Percentiles rank a stretch among this genome's conserved stretches.
Evolutionary conservation across 768 basidiomycete genomes (phyloP).

Genomic region (Leccinum incarnatum): DNA sequence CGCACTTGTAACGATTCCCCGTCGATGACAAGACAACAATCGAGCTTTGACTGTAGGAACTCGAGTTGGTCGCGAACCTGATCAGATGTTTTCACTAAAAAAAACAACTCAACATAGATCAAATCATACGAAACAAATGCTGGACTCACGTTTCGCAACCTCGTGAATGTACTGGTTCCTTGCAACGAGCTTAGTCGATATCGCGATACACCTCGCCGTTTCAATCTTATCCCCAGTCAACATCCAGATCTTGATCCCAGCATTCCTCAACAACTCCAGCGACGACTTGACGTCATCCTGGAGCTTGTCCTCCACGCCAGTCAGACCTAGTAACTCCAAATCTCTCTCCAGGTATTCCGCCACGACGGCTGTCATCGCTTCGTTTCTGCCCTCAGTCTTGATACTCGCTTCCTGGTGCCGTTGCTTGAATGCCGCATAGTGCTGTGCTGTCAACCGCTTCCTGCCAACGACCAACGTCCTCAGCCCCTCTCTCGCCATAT

Average conservation of each 20-base stretch:
- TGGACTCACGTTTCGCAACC: constrained; percentile 74
- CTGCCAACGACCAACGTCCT: constrained; percentile 91
- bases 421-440: constrained; percentile 72
- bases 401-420: constrained; percentile 78
- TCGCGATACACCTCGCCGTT: constrained; percentile 96
- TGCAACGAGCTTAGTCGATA: constrained; percentile 93
- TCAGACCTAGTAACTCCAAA: constrained; percentile 87
- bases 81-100: constrained; percentile 77
- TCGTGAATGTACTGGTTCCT: constrained; percentile 98
- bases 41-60: constrained; percentile 89
- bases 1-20: constrained; percentile 91
- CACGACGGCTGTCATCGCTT: constrained; percentile 75
- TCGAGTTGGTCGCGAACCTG: constrained; percentile 86
- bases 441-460: constrained; percentile 65
- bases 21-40: constrained; percentile 98
- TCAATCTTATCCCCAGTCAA: constrained; percentile 99
- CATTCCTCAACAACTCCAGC: constrained; percentile 88
- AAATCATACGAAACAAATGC: neutral
- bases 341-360: constrained; percentile 80
- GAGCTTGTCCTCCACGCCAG: constrained; percentile 98
- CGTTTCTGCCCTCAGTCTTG: constrained; percentile 73
- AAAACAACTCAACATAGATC: constrained; percentile 4
- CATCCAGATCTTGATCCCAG: constrained; percentile 99
- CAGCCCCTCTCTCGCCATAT: constrained; percentile 96
- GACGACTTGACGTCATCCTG: constrained; percentile 97